Conservation (phyloP, 495 filamentous ascomycete genomes). For the Aspergillus conjunctus region DNA sequence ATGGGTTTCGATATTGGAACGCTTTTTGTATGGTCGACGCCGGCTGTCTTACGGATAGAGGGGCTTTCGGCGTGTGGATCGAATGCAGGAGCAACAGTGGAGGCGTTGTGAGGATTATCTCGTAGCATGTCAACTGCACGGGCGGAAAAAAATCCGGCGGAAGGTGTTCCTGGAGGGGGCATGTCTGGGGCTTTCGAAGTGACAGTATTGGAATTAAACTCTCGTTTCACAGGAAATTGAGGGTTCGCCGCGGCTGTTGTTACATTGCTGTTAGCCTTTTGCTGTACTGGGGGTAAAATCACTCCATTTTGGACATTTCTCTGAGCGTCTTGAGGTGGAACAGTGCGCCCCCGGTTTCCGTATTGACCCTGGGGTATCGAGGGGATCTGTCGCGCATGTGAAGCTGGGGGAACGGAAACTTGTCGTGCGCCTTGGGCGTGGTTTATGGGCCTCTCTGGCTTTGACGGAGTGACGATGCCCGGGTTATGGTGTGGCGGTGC, state of each 20-base stretch:
- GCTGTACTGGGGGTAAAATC: constrained; percentile 28
- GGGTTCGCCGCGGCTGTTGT: constrained; percentile 19
- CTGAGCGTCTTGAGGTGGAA: constrained; percentile 22
- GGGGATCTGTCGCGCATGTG: constrained; percentile 29
- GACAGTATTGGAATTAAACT: constrained; percentile 26
- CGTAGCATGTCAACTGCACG: constrained; percentile 60
- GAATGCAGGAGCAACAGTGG: constrained; percentile 60
- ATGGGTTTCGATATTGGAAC: constrained; percentile 61
- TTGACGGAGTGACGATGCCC: constrained; percentile 44
- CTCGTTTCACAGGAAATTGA: constrained; percentile 33
- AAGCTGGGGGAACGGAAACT: constrained; percentile 23
- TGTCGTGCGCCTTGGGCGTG: constrained; percentile 29
- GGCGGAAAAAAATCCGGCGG: constrained; percentile 75
- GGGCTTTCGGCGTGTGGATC: constrained; percentile 83
- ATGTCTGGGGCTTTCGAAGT: constrained; percentile 34
- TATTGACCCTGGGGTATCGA: constrained; percentile 20
- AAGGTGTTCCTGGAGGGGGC: constrained; percentile 35
- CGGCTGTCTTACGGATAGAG: constrained; percentile 84
- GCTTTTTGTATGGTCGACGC: constrained; percentile 78
- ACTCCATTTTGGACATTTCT: constrained; percentile 30
- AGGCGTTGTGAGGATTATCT: constrained; percentile 43
- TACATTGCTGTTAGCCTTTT: constrained; percentile 15
- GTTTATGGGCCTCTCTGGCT: constrained; percentile 42
- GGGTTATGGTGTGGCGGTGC: constrained; percentile 28
- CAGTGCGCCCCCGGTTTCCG: constrained; percentile 25